Evolutionary conservation across 345 rosid species (phyloP).

Genomic region (Ceriops decandra): DNA sequence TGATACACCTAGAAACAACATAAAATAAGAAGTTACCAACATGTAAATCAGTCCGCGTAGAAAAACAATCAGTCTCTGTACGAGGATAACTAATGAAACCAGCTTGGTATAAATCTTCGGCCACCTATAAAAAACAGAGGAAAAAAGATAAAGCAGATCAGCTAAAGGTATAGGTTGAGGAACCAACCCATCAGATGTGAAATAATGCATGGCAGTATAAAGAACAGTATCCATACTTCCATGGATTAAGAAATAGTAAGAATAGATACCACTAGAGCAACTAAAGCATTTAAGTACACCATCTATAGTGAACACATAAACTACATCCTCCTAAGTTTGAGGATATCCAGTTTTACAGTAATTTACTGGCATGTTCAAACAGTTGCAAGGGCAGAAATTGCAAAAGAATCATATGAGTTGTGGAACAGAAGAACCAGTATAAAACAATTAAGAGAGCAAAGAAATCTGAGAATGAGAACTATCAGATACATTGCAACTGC

Average conservation of each 20-base stretch:
- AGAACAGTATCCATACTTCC: too few species aligned
- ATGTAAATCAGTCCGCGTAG: constrained; percentile 81
- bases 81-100: constrained; percentile 99
- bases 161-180: neutral
- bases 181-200: neutral
- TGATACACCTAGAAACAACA: neutral
- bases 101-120: constrained; percentile 94
- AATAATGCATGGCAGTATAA: neutral
- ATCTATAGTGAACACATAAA: neutral
- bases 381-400: neutral
- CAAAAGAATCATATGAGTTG: neutral
- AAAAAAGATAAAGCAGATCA: constrained; percentile 2
- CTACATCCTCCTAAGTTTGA: neutral
- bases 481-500: constrained; percentile 5
- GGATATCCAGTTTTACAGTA: too few species aligned
- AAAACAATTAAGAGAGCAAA: neutral
- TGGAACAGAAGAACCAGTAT: neutral
- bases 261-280: neutral
- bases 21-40: constrained; percentile 48
- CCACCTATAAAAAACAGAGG: constrained; percentile 59
- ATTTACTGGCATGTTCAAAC: neutral
- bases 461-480: neutral
- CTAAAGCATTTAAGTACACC: constrained; percentile 1
- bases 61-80: constrained; percentile 90
- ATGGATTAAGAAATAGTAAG: too few species aligned